Evolutionary conservation across 73 alveolate species (phyloP).

Genomic region (Tetrahymena thermophila): DNA sequence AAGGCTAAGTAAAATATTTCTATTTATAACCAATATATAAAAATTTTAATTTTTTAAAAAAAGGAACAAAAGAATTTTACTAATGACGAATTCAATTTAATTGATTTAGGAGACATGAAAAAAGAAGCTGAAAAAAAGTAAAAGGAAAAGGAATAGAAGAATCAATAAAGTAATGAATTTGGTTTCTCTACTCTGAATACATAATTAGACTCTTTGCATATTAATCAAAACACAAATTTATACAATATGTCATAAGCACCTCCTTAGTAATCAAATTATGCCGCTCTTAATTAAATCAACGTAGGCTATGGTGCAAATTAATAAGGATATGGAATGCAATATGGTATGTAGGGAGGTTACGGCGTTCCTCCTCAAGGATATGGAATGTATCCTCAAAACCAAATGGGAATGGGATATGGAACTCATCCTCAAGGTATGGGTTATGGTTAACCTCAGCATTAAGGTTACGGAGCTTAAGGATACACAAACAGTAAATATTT

Average conservation of each 20-base stretch:
- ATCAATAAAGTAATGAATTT: neutral
- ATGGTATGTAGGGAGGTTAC: neutral
- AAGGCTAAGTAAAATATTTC: neutral
- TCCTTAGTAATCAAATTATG: neutral
- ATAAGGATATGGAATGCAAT: neutral
- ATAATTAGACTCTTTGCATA: neutral
- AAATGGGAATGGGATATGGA: neutral
- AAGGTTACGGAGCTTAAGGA: neutral
- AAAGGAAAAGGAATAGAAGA: neutral
- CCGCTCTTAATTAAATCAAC: neutral
- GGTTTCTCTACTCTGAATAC: neutral
- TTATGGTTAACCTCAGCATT: neutral
- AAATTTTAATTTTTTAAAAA: neutral
- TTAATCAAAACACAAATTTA: neutral
- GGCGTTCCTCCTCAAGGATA: neutral
- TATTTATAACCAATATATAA: too few relatives aligned
- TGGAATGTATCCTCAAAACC: neutral
- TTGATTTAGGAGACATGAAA: neutral
- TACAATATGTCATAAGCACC: neutral
- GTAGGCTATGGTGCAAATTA: neutral
- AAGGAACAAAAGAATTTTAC: neutral
- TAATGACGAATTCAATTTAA: neutral
- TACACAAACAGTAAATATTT: neutral
- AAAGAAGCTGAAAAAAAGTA: neutral
- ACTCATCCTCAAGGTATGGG: neutral